These are phyloP conservation scores for Hordeum pubiflorum DNA, from an alignment of 202 grass and related monocot species.

Conservation along the genomic window DNA sequence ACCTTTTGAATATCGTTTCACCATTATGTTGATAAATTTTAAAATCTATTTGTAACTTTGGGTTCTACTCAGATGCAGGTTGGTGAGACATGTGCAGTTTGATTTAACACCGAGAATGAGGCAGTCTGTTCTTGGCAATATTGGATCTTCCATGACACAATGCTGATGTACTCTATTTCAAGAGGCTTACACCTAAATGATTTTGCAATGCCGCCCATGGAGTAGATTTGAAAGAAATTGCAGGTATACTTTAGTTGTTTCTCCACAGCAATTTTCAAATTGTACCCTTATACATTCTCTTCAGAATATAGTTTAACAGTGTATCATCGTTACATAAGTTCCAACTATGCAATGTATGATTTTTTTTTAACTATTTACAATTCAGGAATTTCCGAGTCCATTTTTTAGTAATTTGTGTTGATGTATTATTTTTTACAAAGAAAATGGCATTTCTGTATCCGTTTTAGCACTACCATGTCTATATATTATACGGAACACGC, in stretches of 20 bases:
- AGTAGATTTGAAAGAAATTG: slow-evolving; percentile 12
- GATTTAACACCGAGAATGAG: not conserved
- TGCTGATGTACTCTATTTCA: not conserved
- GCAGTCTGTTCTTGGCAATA: not conserved
- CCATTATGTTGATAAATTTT: slow-evolving; percentile 13
- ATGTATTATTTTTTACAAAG: not conserved
- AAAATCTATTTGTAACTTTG: slow-evolving; percentile 1
- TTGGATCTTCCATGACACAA: not conserved
- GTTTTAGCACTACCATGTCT: not conserved
- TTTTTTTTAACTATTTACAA: not conserved
- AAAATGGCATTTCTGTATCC: not conserved
- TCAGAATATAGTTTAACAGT: not conserved
- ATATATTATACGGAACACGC: not conserved
- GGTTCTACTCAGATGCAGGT: slow-evolving; percentile 7
- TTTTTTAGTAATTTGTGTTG: not conserved
- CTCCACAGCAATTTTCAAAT: not conserved
- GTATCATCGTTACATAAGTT: not conserved
- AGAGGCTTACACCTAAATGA: slow-evolving; percentile 15
- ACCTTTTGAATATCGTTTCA: not conserved
- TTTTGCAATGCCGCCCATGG: not conserved
- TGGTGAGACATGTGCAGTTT: slow-evolving; percentile 1
- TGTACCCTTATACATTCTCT: slow-evolving; percentile 8
- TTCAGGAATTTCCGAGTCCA: not conserved
- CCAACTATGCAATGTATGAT: not conserved
- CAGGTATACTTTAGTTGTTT: slow-evolving; percentile 27